Evolutionary conservation across 2,329 filamentous ascomycete species (phyloP), one percentile per base, ranked within the genome.

Genomic region (Fusarium sp.): DNA sequence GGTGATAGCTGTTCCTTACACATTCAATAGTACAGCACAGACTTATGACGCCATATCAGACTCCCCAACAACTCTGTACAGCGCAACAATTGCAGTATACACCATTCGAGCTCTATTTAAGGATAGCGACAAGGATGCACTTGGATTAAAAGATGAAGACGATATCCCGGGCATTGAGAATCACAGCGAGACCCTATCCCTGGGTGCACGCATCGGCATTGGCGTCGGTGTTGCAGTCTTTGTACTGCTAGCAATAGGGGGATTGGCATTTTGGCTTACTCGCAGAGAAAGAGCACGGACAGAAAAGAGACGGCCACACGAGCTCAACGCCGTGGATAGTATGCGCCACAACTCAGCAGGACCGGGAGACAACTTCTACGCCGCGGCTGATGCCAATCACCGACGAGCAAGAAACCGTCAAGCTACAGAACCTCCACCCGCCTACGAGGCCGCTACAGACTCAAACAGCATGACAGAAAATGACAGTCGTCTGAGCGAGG

Each of bases 101-200:
- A 77, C 76, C 7, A 77, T 80, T 33, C 74, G 75, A 19, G 79
- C 78, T 5, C 72, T 79, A n/a, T 81, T 79, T 58, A 75, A 75
- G 43, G 76, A 78, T n/a, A 67, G 68, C 9, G 78, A 81, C 56
- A 78, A 77, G 48, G 71, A 72, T 30, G 64, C 68, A 13, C 68
- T 81, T 6, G 77, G 78, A 11, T 59, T 80, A 1, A 73, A 76
- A 6, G 76, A 79, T 33, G 75, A 79, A 22, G 72, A 76, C 15
- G 73, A 78, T 6, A 75, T 76, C 20, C 58, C 58, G 25, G 69
- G 75, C 4, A 56, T 56, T 6, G 64, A 71, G 5, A 48, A 56
- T 25, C 41, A 69, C 7, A 27, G 48, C 13, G 48, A 68, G 6
- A 47, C 62, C 4, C 41, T 79, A n/a, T 73, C 78, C 11, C 44